Conservation (phyloP, 164 flowering plant genomes). For the Magnolia changhungtana region DNA sequence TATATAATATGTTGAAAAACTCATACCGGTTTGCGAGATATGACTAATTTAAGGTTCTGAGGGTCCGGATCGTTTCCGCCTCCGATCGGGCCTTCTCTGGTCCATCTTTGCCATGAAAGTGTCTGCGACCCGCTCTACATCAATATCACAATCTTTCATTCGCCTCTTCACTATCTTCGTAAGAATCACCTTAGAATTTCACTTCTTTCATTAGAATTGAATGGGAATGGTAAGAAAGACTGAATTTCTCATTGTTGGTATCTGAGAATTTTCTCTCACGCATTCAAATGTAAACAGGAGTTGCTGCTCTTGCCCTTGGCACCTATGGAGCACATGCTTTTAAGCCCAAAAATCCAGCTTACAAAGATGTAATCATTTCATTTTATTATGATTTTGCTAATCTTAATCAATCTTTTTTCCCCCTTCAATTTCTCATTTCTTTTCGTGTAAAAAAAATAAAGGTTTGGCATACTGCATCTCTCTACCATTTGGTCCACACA, state of each 20-base stretch:
- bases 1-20: no score
- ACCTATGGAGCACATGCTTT: constrained; percentile 84
- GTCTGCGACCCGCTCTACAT: no score
- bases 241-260: background rate
- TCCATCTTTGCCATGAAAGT: no score
- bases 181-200: no score
- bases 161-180: no score
- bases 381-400: background rate
- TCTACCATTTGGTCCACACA: constrained; percentile 95
- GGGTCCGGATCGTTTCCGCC: no score
- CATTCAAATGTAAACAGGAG: constrained; percentile 37
- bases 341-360: constrained; percentile 76
- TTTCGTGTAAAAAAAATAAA: constrained; percentile 14
- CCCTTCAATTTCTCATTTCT: background rate
- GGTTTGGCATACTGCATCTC: constrained; percentile 96
- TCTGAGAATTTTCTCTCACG: constrained; percentile 3
- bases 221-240: background rate
- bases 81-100: no score
- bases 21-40: no score
- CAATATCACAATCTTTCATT: no score
- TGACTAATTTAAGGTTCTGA: no score
- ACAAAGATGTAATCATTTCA: constrained; percentile 58
- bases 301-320: constrained; percentile 86
- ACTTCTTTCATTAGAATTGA: background rate
- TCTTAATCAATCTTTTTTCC: background rate